phyloP scores from a whole-genome alignment of 1,139 yeast genomes.

The Magnusiomyces clavatus region DNA sequence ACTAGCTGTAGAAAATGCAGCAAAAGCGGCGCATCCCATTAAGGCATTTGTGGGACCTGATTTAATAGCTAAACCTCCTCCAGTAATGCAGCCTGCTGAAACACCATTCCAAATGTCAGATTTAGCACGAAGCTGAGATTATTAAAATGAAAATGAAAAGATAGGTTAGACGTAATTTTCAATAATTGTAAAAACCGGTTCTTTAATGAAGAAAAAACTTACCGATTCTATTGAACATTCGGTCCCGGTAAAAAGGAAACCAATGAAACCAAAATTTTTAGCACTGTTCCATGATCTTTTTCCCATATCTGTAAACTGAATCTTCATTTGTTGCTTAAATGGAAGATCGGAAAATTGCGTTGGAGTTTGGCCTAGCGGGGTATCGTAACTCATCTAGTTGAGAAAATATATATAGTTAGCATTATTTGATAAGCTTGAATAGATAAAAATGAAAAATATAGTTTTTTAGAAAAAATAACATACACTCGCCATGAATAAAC shows the following conservation, averaged over 20 bases:
- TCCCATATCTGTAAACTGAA: slow-evolving; percentile 91
- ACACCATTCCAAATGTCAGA: slow-evolving; percentile 90
- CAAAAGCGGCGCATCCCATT: slow-evolving; percentile 95
- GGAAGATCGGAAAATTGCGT: slow-evolving; percentile 67
- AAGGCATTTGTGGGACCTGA: slow-evolving; percentile 92
- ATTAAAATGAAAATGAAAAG: slow-evolving; percentile 12
- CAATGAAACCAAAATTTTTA: slow-evolving; percentile 90
- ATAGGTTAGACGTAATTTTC: not conserved
- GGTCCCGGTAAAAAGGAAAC: slow-evolving; percentile 88
- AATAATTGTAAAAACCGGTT: not conserved
- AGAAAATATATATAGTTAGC: not conserved
- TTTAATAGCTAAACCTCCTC: slow-evolving; percentile 79
- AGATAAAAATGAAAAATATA: too few species aligned
- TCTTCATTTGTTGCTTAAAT: slow-evolving; percentile 83
- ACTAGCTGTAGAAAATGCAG: slow-evolving; percentile 87
- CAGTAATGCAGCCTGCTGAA: slow-evolving; percentile 91
- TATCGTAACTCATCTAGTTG: slow-evolving; percentile 60
- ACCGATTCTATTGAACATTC: slow-evolving; percentile 74
- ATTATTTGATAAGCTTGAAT: not conserved
- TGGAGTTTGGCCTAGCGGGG: slow-evolving; percentile 52
- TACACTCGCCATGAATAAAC: slow-evolving; percentile 93
- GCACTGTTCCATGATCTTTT: slow-evolving; percentile 79
- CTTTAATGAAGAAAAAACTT: slow-evolving; percentile 19
- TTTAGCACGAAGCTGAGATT: slow-evolving; percentile 57
- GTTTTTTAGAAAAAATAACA: too few species aligned